Evolutionary conservation across 805 yeast genomes (phyloP).

Genomic region (Barnettozyma pratensis): DNA sequence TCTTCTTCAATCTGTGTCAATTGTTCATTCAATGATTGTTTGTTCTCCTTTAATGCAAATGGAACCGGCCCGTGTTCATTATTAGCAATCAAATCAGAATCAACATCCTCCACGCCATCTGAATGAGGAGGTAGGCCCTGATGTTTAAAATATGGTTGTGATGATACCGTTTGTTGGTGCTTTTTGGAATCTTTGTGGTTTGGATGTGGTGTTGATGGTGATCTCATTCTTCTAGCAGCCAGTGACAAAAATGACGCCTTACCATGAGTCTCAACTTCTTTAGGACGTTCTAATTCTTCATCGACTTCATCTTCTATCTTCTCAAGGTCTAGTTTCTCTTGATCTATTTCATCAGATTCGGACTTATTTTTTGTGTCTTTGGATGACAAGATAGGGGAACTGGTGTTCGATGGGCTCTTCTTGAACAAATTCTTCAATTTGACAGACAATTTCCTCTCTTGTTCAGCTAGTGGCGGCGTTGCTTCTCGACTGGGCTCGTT

Average conservation of each 20-base stretch:
- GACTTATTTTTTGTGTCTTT: conserved; percentile 6
- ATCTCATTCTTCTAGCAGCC: conserved; percentile 28
- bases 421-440: conserved; percentile 23
- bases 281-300: conserved; percentile 8
- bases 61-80: conserved; percentile 27
- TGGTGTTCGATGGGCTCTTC: conserved; percentile 12
- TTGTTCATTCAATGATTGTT: conserved; percentile 23
- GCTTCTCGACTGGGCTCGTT: not conserved
- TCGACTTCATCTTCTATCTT: not conserved
- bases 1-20: conserved; percentile 29
- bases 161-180: conserved; percentile 17
- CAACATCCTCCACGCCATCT: conserved; percentile 11
- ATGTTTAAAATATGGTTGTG: conserved; percentile 49
- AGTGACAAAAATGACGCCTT: conserved; percentile 13
- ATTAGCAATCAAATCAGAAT: conserved; percentile 4
- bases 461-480: not conserved
- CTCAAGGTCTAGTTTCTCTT: not conserved
- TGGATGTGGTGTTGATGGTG: conserved; percentile 30
- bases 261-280: conserved; percentile 3
- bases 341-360: conserved; percentile 4
- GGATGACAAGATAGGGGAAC: conserved; percentile 14
- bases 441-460: conserved; percentile 13
- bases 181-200: conserved; percentile 6
- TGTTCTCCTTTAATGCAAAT: conserved; percentile 25
- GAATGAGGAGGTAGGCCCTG: conserved; percentile 57